phyloP scores from a whole-genome alignment of 176 grass and related monocot species.

The Aegilops speltoides region DNA sequence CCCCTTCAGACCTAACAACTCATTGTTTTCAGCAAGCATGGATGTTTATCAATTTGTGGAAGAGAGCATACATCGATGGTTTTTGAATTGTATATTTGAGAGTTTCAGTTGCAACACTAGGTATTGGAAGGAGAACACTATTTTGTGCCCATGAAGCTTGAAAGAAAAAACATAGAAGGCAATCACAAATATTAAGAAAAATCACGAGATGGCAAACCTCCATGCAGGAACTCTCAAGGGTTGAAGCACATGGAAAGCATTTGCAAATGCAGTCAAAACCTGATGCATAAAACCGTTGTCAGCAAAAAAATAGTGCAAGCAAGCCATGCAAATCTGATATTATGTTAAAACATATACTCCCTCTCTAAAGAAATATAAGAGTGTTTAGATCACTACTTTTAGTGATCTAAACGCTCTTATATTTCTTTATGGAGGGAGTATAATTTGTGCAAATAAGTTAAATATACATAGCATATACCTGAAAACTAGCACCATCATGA shows the following conservation, averaged over 20 bases:
- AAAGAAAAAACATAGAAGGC: neutral
- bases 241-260: slow-evolving; percentile 43
- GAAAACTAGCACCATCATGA: slow-evolving; percentile 70
- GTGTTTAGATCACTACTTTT: no score
- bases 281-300: slow-evolving; percentile 23
- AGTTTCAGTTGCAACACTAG: neutral
- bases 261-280: slow-evolving; percentile 53
- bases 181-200: slow-evolving; percentile 1
- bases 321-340: neutral
- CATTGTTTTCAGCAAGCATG: neutral
- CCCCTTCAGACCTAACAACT: neutral
- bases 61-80: neutral
- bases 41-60: neutral
- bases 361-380: no score
- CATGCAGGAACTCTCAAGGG: slow-evolving; percentile 54
- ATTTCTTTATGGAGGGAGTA: neutral
- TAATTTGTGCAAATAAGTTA: neutral
- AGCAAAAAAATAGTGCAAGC: neutral
- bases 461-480: slow-evolving; percentile 48
- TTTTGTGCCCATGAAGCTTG: neutral
- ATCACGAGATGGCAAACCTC: slow-evolving; percentile 36
- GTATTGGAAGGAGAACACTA: neutral
- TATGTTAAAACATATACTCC: neutral
- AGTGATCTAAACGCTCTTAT: no score
- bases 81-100: neutral